Evolutionary conservation across 768 basidiomycete genomes (phyloP).

Genomic region (Kwoniella newhampshirensis): DNA sequence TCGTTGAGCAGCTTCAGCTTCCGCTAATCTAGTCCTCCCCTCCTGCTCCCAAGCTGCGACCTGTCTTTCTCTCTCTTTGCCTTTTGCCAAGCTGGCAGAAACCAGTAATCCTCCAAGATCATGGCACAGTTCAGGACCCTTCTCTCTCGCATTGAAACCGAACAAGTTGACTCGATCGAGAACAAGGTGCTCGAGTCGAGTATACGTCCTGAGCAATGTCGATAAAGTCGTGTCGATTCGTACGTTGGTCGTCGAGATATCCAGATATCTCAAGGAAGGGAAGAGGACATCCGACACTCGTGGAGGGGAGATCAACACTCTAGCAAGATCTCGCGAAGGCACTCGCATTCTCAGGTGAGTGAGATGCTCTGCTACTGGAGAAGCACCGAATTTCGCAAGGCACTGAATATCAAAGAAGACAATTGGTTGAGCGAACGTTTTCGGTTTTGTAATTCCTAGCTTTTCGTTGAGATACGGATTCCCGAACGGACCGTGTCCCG

Average conservation of each 20-base stretch:
- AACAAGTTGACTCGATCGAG: conserved; percentile 67
- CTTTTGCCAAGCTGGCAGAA: conserved; percentile 62
- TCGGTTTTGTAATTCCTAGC: conserved; percentile 41
- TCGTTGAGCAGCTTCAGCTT: conserved; percentile 26
- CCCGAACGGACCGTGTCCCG: conserved; percentile 51
- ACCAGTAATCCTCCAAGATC: conserved; percentile 66
- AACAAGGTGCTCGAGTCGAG: conserved; percentile 64
- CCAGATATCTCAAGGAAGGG: conserved; percentile 64
- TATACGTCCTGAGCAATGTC: conserved; percentile 60
- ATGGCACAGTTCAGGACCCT: conserved; percentile 63
- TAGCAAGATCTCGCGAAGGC: conserved; percentile 59
- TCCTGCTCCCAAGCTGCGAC: conserved; percentile 45
- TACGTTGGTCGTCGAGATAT: conserved; percentile 68
- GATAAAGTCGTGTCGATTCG: conserved; percentile 46
- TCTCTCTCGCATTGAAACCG: conserved; percentile 58
- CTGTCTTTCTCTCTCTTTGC: conserved; percentile 67
- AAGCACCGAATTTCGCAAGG: conserved; percentile 59
- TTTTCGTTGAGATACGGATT: conserved; percentile 46
- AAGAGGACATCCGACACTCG: conserved; percentile 47
- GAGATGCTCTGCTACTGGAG: conserved; percentile 57
- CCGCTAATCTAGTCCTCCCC: conserved; percentile 38
- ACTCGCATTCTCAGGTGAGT: conserved; percentile 68
- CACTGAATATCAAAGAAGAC: conserved; percentile 70
- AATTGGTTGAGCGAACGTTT: conserved; percentile 72
- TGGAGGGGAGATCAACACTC: conserved; percentile 36